phyloP scores from a whole-genome alignment of 306 rosid genomes.

The Rosa rugosa region DNA sequence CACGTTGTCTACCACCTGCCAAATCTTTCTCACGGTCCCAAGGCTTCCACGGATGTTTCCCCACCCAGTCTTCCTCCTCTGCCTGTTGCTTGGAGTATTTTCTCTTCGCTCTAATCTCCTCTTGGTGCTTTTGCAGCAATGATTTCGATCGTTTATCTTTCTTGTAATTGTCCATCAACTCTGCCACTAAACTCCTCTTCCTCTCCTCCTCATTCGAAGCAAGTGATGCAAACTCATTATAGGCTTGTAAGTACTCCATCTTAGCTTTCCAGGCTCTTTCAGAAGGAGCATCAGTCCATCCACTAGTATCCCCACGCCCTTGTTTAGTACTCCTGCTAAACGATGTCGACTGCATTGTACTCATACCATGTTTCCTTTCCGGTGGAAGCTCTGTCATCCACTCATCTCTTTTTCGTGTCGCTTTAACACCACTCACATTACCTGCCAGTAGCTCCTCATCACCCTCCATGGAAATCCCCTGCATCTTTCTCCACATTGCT shows the following conservation, averaged over 20 bases:
- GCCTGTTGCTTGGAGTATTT: constrained; percentile 38
- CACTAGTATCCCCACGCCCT: constrained; percentile 90
- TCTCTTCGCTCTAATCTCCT: constrained; percentile 55
- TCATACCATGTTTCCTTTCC: constrained; percentile 20
- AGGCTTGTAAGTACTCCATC: constrained; percentile 82
- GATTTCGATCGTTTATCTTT: constrained; percentile 76
- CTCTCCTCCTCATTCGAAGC: constrained; percentile 66
- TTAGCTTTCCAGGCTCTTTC: constrained; percentile 89
- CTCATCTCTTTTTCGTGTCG: neutral
- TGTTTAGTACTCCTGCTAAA: constrained; percentile 65
- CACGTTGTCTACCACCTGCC: constrained; percentile 62
- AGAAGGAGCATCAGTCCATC: constrained; percentile 80
- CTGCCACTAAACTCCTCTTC: constrained; percentile 61
- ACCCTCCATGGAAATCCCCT: constrained; percentile 38
- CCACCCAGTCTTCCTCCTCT: constrained; percentile 72
- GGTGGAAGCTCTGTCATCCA: neutral
- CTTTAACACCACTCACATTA: no score
- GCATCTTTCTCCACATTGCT: constrained; percentile 85
- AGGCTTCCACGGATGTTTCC: constrained; percentile 95
- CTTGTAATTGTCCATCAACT: constrained; percentile 80
- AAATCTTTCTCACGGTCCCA: constrained; percentile 95
- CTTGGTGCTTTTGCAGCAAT: constrained; percentile 69
- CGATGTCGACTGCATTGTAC: constrained; percentile 56
- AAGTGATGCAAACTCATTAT: constrained; percentile 68
- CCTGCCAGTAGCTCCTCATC: neutral